A percentile compares a stretch with the other conserved stretches of the same genome.
phyloP scores from a whole-genome alignment of 2,329 filamentous ascomycete species.

The Neonectria hederae region DNA sequence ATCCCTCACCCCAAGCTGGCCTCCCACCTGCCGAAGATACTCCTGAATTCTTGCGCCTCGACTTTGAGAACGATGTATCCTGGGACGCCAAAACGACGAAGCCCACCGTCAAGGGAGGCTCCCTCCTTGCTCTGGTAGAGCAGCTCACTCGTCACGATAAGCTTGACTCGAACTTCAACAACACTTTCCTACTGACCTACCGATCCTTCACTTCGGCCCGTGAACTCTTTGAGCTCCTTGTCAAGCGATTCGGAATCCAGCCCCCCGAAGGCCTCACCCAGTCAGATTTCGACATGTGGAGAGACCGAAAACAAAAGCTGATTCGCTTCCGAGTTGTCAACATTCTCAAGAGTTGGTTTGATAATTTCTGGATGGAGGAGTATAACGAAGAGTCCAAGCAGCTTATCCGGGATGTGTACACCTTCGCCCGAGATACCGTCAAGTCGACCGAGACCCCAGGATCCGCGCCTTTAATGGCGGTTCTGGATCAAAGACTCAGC shows the following conservation, averaged over 20 bases:
- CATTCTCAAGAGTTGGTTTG: slow-evolving; percentile 98
- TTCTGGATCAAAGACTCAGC: slow-evolving; percentile 87
- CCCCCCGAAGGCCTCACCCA: slow-evolving; percentile 83
- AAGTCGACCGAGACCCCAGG: slow-evolving; percentile 94
- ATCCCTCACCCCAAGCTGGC: slow-evolving; percentile 60
- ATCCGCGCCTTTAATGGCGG: slow-evolving; percentile 82
- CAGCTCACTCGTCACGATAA: slow-evolving; percentile 96
- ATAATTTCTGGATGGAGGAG: slow-evolving; percentile 99
- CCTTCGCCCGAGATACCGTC: slow-evolving; percentile 90
- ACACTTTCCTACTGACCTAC: slow-evolving; percentile 97
- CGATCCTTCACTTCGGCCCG: slow-evolving; percentile 90
- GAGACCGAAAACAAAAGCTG: slow-evolving; percentile 92
- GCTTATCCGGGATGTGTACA: slow-evolving; percentile 87
- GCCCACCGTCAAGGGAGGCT: slow-evolving; percentile 86
- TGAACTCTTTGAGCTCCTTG: slow-evolving; percentile 91
- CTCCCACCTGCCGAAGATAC: slow-evolving; percentile 74
- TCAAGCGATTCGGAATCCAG: slow-evolving; percentile 91
- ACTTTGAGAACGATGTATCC: slow-evolving; percentile 87
- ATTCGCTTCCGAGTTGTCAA: slow-evolving; percentile 97
- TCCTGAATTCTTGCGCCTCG: slow-evolving; percentile 84
- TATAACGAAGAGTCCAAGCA: slow-evolving; percentile 84
- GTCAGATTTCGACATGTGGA: slow-evolving; percentile 85
- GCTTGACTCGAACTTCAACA: slow-evolving; percentile 94
- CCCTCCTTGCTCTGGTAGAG: slow-evolving; percentile 87
- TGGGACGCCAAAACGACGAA: slow-evolving; percentile 85